These are phyloP conservation scores for Sphagnum contortum DNA, from an alignment of 225 moss, liverwort and hornwort genomes.

Conservation along the genomic window DNA sequence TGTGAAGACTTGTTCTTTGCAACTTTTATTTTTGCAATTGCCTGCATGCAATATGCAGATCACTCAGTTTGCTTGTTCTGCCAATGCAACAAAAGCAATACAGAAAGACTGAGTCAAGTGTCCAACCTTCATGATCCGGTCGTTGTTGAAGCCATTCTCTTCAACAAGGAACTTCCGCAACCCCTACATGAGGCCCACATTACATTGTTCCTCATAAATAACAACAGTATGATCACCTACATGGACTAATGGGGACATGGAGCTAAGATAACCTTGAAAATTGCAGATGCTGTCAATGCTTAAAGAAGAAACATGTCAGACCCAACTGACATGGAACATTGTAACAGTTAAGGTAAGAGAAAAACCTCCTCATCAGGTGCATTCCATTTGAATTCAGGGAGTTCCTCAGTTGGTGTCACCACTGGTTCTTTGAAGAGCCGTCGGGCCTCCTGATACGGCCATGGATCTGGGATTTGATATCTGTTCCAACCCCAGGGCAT, in stretches of 20 bases:
- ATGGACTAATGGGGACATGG: no score
- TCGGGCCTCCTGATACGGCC: conserved; percentile 90
- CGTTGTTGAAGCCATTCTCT: conserved; percentile 89
- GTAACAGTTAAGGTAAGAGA: neutral
- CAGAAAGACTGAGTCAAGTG: conserved; percentile 2
- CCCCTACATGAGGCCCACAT: conserved; percentile 27
- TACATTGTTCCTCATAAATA: no score
- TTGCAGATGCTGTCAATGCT: no score
- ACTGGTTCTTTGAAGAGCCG: conserved; percentile 86
- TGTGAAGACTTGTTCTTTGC: conserved; percentile 98
- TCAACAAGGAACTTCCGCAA: conserved; percentile 82
- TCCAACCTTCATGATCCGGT: conserved; percentile 70
- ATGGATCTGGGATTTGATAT: conserved; percentile 83
- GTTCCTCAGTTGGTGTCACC: conserved; percentile 45
- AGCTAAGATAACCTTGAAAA: no score
- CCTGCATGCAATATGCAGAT: conserved; percentile 22
- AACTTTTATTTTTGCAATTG: conserved; percentile 82
- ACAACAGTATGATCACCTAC: no score
- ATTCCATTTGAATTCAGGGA: conserved; percentile 79
- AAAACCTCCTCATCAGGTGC: conserved; percentile 79
- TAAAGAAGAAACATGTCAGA: no score
- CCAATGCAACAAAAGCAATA: neutral
- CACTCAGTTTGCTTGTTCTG: neutral
- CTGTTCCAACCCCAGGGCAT: conserved; percentile 21
- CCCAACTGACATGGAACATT: no score